Evolutionary conservation across 2,329 filamentous ascomycete genomes (phyloP).

Genomic region (Lecanicillium sp.): DNA sequence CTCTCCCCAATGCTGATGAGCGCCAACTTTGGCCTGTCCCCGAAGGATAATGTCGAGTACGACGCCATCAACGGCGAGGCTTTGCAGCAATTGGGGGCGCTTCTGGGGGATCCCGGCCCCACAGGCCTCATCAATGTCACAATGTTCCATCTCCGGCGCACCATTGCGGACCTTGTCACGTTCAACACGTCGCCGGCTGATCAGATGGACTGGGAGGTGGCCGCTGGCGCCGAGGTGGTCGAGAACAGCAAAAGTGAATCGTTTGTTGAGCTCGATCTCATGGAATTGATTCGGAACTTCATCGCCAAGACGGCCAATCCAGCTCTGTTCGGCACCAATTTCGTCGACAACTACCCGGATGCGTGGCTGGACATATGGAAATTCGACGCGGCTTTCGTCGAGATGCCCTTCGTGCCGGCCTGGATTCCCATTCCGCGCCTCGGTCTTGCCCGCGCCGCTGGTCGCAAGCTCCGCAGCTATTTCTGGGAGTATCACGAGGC

Average conservation of each 20-base stretch:
- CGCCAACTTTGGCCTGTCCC: constrained; percentile 28
- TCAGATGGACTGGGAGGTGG: constrained; percentile 34
- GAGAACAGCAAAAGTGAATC: constrained; percentile 20
- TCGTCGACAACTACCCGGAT: constrained; percentile 34
- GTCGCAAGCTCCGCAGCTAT: constrained; percentile 23
- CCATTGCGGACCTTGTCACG: constrained; percentile 30
- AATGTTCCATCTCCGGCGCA: constrained; percentile 22
- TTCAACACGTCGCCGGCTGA: constrained; percentile 33
- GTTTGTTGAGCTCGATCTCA: constrained; percentile 29
- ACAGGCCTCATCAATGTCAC: constrained; percentile 18
- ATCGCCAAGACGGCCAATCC: constrained; percentile 29
- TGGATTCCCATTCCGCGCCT: constrained; percentile 29
- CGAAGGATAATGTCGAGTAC: constrained; percentile 23
- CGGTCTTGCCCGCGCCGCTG: constrained; percentile 27
- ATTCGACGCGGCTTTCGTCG: constrained; percentile 29
- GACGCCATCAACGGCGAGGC: constrained; percentile 23
- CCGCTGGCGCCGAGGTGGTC: constrained; percentile 27
- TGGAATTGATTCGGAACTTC: constrained; percentile 30
- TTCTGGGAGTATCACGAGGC: constrained; percentile 31
- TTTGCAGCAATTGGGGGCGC: too few relatives aligned
- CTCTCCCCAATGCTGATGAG: constrained; percentile 23
- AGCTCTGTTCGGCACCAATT: constrained; percentile 34
- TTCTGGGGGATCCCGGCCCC: too few relatives aligned
- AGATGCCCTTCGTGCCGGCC: constrained; percentile 26
- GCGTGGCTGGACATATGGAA: constrained; percentile 33